phyloP scores from a whole-genome alignment of 2,329 filamentous ascomycete species.

The Colletotrichum godetiae region DNA sequence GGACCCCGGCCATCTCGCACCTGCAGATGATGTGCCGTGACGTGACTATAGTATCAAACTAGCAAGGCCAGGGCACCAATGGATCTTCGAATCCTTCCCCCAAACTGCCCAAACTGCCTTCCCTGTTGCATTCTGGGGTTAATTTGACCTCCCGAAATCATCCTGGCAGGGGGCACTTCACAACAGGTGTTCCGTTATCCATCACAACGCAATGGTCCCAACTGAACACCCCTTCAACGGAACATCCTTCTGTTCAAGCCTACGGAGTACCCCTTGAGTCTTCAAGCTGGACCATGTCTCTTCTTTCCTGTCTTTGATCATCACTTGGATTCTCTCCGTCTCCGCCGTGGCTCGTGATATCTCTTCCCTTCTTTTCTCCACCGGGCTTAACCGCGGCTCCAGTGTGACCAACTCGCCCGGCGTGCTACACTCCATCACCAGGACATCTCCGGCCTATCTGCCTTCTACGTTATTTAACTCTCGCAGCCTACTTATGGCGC shows the following conservation, averaged over 20 bases:
- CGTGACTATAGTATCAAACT: background rate
- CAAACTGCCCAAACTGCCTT: background rate
- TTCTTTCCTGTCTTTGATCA: background rate
- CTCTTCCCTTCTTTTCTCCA: background rate
- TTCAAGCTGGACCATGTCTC: background rate
- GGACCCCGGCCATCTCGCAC: background rate
- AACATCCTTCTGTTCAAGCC: background rate
- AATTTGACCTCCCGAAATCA: background rate
- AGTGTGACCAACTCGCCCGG: constrained; percentile 3
- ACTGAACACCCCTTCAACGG: background rate
- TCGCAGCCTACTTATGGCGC: background rate
- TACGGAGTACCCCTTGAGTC: background rate
- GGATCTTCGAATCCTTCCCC: background rate
- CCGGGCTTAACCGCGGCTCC: background rate
- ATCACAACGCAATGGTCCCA: background rate
- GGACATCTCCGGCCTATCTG: background rate
- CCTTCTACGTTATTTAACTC: background rate
- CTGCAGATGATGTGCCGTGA: constrained; percentile 21
- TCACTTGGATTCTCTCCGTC: background rate
- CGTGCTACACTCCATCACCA: constrained; percentile 11
- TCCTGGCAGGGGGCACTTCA: background rate
- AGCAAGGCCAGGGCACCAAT: background rate
- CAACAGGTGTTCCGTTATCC: background rate
- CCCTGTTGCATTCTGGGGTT: background rate
- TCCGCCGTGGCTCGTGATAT: background rate